These are phyloP conservation scores for Lipomyces sp. DNA, from an alignment of 805 yeast species.

Conservation along the genomic window DNA sequence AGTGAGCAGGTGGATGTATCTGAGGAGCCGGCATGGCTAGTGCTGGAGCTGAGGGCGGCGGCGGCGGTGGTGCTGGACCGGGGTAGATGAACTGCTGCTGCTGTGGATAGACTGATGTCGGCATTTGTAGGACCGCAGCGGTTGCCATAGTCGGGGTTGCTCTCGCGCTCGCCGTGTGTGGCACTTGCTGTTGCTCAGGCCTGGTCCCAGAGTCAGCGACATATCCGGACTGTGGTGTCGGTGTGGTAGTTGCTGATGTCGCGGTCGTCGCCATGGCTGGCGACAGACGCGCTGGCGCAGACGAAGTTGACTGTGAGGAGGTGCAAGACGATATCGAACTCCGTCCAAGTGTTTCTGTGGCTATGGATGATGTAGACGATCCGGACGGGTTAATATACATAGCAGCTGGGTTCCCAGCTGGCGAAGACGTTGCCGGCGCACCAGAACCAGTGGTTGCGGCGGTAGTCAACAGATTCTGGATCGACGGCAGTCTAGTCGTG, in stretches of 20 bases:
- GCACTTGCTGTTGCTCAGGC: not conserved
- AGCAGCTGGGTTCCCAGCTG: not conserved
- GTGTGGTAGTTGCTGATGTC: not conserved
- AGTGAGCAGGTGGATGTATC: not conserved
- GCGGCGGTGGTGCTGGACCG: not conserved
- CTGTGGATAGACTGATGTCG: not conserved
- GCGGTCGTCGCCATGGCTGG: slow-evolving; percentile 2
- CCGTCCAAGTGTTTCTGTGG: not conserved
- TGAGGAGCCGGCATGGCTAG: not conserved
- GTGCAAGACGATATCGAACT: not conserved
- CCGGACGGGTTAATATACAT: not conserved
- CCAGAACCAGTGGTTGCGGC: not conserved
- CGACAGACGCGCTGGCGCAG: slow-evolving; percentile 2
- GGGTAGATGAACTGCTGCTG: not conserved
- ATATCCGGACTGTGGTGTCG: slow-evolving; percentile 1
- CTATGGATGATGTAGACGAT: not conserved
- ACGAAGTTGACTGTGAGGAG: not conserved
- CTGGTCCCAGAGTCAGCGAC: not conserved
- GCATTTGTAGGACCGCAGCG: slow-evolving; percentile 1
- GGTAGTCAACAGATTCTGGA: slow-evolving; percentile 31
- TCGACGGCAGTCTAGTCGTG: slow-evolving; percentile 35
- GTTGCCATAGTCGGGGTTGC: not conserved
- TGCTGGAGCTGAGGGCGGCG: not conserved
- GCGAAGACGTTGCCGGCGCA: not conserved
- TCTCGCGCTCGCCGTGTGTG: not conserved